A percentile compares a stretch with the other conserved stretches of the same genome.
Conservation (phyloP, 139 green algal genomes). For the Desmodesmus armatus region DNA sequence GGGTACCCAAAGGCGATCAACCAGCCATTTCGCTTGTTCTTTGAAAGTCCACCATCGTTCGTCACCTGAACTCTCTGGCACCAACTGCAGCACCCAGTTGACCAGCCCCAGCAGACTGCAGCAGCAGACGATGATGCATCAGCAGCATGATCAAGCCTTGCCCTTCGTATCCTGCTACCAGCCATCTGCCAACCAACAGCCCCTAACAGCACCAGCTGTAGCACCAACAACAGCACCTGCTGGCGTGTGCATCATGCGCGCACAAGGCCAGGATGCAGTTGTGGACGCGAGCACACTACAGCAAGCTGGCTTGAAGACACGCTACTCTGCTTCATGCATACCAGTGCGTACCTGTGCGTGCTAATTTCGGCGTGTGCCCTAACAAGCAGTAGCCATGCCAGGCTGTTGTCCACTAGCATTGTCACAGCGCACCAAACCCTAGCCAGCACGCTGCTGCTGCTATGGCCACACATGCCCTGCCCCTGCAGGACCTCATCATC, state of each 20-base stretch:
- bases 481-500: constrained; percentile 28
- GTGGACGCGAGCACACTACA: background rate
- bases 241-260: constrained; percentile 8
- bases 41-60: too few relatives aligned
- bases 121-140: constrained; percentile 1
- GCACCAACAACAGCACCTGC: background rate
- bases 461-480: background rate
- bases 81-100: too few relatives aligned
- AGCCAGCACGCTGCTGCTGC: background rate
- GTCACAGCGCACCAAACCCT: background rate
- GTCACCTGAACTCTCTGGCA: too few relatives aligned
- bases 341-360: constrained; percentile 6
- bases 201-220: background rate
- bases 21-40: too few relatives aligned
- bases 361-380: too few relatives aligned
- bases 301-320: constrained; percentile 9
- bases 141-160: background rate
- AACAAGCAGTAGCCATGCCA: too few relatives aligned
- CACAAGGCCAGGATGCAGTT: background rate
- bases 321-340: background rate
- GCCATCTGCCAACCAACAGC: background rate
- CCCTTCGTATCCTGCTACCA: background rate
- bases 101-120: too few relatives aligned
- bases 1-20: too few relatives aligned
- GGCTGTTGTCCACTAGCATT: background rate